Evolutionary conservation across 352 stramenopile genomes (phyloP).

Genomic region (Pythium rishiriense): DNA sequence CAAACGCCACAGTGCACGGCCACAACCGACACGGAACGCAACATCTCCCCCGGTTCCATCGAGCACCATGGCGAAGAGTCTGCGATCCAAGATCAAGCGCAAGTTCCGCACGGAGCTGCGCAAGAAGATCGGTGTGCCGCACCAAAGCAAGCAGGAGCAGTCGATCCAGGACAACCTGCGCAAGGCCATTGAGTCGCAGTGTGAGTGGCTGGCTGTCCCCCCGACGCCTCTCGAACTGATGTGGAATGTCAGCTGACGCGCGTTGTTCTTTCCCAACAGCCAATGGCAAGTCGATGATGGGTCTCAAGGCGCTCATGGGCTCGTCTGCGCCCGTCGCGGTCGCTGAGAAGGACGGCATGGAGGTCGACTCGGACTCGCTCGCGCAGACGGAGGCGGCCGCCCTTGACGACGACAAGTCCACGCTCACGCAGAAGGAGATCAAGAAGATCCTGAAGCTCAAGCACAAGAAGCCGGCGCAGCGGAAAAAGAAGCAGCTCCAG

Average conservation of each 20-base stretch:
- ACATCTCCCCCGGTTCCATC: background rate
- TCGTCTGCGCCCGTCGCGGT: slow-evolving; percentile 47
- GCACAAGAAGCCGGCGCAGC: slow-evolving; percentile 36
- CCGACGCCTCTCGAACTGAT: background rate
- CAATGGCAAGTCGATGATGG: slow-evolving; percentile 55
- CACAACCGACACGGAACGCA: slow-evolving; percentile 4
- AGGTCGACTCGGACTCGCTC: slow-evolving; percentile 38
- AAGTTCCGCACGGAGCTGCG: slow-evolving; percentile 87
- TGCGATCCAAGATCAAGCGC: slow-evolving; percentile 90
- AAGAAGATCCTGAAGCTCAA: slow-evolving; percentile 84
- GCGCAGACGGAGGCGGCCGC: slow-evolving; percentile 48
- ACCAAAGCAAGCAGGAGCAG: slow-evolving; percentile 65
- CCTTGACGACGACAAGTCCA: slow-evolving; percentile 35
- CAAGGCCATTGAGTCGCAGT: slow-evolving; percentile 71
- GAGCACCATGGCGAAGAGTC: slow-evolving; percentile 81
- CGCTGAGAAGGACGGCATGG: slow-evolving; percentile 34
- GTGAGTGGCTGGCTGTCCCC: slow-evolving; percentile 23
- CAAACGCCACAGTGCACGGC: slow-evolving; percentile 11
- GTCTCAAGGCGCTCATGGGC: slow-evolving; percentile 77
- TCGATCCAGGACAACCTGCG: slow-evolving; percentile 87
- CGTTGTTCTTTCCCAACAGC: background rate
- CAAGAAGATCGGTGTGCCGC: slow-evolving; percentile 77
- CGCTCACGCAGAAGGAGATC: slow-evolving; percentile 47
- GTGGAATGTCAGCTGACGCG: background rate
- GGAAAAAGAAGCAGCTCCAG: slow-evolving; percentile 85